A percentile compares a stretch with the other conserved stretches of the same genome.
Evolutionary conservation across 257 asterid species (phyloP).

Genomic region (Forsythia suspensa): DNA sequence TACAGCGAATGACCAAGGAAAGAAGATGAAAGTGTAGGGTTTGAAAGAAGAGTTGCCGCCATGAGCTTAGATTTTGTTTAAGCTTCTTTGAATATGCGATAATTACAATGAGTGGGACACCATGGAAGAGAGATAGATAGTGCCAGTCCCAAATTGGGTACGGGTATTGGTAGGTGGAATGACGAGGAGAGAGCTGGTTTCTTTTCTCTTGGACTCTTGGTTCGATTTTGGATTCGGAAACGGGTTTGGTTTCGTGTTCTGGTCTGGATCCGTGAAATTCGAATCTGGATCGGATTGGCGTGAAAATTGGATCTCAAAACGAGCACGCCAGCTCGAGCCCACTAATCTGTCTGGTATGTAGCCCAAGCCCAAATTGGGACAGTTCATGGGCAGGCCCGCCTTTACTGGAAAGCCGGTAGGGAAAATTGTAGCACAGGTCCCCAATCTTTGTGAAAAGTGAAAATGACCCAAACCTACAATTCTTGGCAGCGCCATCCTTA

Average conservation of each 20-base stretch:
- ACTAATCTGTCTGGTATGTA: too few relatives aligned
- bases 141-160: background rate
- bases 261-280: too few relatives aligned
- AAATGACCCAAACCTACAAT: too few relatives aligned
- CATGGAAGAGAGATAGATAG: background rate
- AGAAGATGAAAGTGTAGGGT: conserved; percentile 50
- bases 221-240: background rate
- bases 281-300: background rate
- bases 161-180: background rate
- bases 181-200: background rate
- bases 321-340: too few relatives aligned
- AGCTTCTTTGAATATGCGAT: background rate
- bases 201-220: background rate
- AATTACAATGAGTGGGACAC: background rate
- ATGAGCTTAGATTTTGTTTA: conserved; percentile 22
- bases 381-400: too few relatives aligned
- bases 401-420: too few relatives aligned
- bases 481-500: too few relatives aligned
- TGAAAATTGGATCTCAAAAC: too few relatives aligned
- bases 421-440: too few relatives aligned
- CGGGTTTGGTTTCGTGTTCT: too few relatives aligned
- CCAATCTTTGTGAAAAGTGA: too few relatives aligned
- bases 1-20: conserved; percentile 61
- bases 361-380: too few relatives aligned
- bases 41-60: conserved; percentile 65